A percentile compares a stretch with the other conserved stretches of the same genome.
Conservation (phyloP, 495 filamentous ascomycete genomes). For the Jackrogersella minutella region DNA sequence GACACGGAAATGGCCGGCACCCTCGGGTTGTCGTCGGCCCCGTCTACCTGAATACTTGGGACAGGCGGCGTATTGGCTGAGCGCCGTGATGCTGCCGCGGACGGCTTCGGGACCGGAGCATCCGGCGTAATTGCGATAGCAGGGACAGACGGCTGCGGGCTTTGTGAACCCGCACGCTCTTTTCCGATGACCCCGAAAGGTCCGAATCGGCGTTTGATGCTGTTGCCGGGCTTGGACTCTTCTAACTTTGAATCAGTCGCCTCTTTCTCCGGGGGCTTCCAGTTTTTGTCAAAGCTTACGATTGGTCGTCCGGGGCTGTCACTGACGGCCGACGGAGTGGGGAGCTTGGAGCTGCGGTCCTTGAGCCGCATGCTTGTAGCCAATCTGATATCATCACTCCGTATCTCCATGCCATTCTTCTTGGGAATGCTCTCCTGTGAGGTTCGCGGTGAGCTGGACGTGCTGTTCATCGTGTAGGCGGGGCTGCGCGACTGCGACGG, state of each 20-base stretch:
- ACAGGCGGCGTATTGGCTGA: conserved; percentile 45
- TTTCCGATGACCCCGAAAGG: conserved; percentile 41
- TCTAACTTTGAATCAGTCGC: conserved; percentile 65
- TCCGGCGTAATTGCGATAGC: conserved; percentile 67
- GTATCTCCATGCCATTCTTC: conserved; percentile 81
- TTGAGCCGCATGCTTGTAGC: conserved; percentile 91
- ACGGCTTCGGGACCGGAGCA: conserved; percentile 47
- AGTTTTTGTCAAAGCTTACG: conserved; percentile 87
- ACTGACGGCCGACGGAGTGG: conserved; percentile 85
- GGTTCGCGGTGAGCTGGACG: conserved; percentile 46
- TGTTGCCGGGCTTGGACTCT: conserved; percentile 41
- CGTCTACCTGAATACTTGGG: conserved; percentile 52
- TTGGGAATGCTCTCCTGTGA: conserved; percentile 49
- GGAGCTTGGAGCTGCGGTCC: conserved; percentile 84
- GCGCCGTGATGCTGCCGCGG: conserved; percentile 40
- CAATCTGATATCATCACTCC: conserved; percentile 82
- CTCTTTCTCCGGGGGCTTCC: conserved; percentile 70
- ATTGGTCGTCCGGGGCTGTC: conserved; percentile 85
- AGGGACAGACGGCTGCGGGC: conserved; percentile 56
- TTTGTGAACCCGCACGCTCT: conserved; percentile 42
- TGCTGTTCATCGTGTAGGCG: conserved; percentile 71
- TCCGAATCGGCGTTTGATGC: conserved; percentile 35
- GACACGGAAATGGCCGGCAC: conserved; percentile 44
- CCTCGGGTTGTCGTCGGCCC: conserved; percentile 41
- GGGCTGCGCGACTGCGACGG: conserved; percentile 78